phyloP scores from a whole-genome alignment of 2,329 filamentous ascomycete genomes.

The Colletotrichum abscissum region DNA sequence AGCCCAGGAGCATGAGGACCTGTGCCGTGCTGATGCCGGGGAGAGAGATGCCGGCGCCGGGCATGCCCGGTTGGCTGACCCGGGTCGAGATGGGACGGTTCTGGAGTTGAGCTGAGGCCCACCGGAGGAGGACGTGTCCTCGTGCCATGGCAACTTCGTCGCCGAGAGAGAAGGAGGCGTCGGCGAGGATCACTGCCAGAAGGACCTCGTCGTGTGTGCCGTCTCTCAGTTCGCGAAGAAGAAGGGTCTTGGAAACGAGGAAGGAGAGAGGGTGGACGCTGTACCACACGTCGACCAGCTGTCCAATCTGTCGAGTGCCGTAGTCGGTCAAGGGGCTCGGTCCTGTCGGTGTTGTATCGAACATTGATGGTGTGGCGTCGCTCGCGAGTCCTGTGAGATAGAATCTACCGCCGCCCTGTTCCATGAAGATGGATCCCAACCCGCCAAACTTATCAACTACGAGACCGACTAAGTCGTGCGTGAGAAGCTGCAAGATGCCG shows the following conservation, averaged over 20 bases:
- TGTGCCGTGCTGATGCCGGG: conserved; percentile 47
- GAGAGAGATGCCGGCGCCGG: conserved; percentile 42
- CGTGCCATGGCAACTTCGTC: neutral
- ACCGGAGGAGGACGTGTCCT: conserved; percentile 41
- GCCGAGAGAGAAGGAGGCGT: conserved; percentile 48
- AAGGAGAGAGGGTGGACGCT: conserved; percentile 52
- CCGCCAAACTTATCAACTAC: conserved; percentile 44
- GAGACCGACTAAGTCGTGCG: conserved; percentile 45
- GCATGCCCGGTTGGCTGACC: conserved; percentile 36
- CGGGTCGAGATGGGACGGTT: conserved; percentile 40
- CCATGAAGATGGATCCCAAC: conserved; percentile 43
- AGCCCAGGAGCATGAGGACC: conserved; percentile 48
- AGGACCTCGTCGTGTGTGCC: conserved; percentile 52
- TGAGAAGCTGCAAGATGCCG: conserved; percentile 1
- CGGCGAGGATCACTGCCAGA: conserved; percentile 51
- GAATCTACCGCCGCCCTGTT: conserved; percentile 41
- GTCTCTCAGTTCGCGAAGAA: conserved; percentile 50
- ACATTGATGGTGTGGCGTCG: conserved; percentile 46
- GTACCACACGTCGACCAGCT: conserved; percentile 55
- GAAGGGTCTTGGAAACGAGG: conserved; percentile 53
- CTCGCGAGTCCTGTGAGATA: conserved; percentile 42
- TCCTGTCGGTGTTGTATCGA: conserved; percentile 39
- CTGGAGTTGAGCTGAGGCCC: conserved; percentile 47
- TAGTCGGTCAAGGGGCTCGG: conserved; percentile 44
- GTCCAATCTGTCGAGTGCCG: conserved; percentile 46